phyloP scores from a whole-genome alignment of 176 grass and related monocot genomes.

The Cocos nucifera region DNA sequence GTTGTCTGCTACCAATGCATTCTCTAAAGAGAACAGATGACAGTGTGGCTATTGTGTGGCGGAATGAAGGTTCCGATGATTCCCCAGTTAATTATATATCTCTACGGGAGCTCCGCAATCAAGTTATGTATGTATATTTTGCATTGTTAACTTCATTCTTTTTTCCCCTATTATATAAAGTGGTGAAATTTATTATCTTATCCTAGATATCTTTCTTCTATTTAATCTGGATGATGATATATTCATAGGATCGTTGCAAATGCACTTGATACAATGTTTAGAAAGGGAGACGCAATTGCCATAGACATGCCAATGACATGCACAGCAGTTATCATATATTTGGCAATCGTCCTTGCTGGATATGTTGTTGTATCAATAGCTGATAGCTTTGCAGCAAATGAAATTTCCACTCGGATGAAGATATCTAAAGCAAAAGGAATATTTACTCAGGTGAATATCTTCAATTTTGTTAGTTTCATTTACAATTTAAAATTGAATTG shows the following conservation, averaged over 20 bases:
- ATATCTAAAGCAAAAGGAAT: slow-evolving; percentile 70
- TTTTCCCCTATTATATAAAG: background rate
- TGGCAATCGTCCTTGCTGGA: slow-evolving; percentile 71
- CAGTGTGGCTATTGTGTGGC: slow-evolving; percentile 77
- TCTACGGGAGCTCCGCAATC: slow-evolving; percentile 60
- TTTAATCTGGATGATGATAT: background rate
- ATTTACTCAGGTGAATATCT: slow-evolving; percentile 67
- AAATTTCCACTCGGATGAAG: slow-evolving; percentile 64
- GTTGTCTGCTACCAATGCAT: slow-evolving; percentile 64
- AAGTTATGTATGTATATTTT: slow-evolving; percentile 55
- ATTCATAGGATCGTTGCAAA: slow-evolving; percentile 62
- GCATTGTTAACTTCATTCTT: background rate
- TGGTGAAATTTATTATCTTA: no score
- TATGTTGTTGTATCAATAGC: slow-evolving; percentile 93
- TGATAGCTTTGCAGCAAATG: slow-evolving; percentile 77
- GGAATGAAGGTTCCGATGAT: slow-evolving; percentile 73
- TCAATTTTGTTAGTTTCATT: background rate
- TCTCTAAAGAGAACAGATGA: slow-evolving; percentile 61
- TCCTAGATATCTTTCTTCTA: background rate
- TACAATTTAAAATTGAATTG: no score
- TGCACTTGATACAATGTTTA: slow-evolving; percentile 73
- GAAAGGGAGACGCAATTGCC: slow-evolving; percentile 68
- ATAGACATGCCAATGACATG: slow-evolving; percentile 99
- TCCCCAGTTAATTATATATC: slow-evolving; percentile 56
- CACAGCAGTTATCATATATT: slow-evolving; percentile 80